Evolutionary conservation across 176 grass and related monocot genomes (phyloP).

Genomic region (Zoysia pacifica): DNA sequence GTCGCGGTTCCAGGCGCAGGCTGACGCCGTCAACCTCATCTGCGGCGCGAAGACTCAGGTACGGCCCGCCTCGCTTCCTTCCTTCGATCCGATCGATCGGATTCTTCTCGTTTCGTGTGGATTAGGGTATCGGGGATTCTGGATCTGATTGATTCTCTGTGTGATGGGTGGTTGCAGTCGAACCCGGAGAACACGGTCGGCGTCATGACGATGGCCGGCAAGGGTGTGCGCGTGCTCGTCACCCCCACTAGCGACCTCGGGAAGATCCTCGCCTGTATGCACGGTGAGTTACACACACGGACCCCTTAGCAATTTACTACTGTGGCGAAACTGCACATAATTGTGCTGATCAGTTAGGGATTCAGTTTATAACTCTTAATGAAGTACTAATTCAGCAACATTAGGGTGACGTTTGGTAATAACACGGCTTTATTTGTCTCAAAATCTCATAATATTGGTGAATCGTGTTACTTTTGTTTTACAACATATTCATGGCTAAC

Average conservation of each 20-base stretch:
- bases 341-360: not conserved
- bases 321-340: not conserved
- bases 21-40: constrained; percentile 92
- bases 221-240: constrained; percentile 93
- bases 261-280: constrained; percentile 98
- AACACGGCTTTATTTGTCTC: not conserved
- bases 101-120: constrained; percentile 1
- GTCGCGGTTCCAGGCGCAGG: constrained; percentile 87
- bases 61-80: not conserved
- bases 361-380: not conserved
- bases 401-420: not conserved
- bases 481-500: not conserved
- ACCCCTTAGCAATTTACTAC: not conserved
- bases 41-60: constrained; percentile 98
- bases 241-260: constrained; percentile 99
- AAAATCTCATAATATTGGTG: not conserved
- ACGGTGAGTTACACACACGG: constrained; percentile 53
- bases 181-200: constrained; percentile 99
- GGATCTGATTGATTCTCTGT: constrained; percentile 36
- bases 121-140: constrained; percentile 48
- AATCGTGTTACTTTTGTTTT: not conserved
- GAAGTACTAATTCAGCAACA: not conserved
- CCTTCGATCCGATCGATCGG: constrained; percentile 17
- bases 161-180: constrained; percentile 53
- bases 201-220: constrained; percentile 97